phyloP scores from a whole-genome alignment of 106 monocot genomes.

The Phalaenopsis equestris region DNA sequence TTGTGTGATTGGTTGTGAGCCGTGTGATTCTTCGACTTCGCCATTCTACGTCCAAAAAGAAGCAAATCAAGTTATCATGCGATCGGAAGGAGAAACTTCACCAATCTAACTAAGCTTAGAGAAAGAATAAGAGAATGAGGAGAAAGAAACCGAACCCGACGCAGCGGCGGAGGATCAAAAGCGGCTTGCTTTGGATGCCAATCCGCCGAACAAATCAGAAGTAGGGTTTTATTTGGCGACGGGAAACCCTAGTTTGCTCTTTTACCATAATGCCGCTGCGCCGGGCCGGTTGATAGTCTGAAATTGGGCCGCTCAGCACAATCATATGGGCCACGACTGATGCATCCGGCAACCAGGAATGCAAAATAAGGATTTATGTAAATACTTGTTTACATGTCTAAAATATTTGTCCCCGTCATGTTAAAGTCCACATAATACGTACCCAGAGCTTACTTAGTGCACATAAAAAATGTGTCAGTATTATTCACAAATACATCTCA shows the following conservation, averaged over 20 bases:
- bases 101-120: not conserved
- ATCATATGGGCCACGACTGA: too few species aligned
- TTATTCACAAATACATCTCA: too few species aligned
- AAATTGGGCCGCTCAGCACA: too few species aligned
- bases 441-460: too few species aligned
- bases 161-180: not conserved
- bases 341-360: too few species aligned
- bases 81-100: not conserved
- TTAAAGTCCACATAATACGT: too few species aligned
- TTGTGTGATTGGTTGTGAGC: constrained; percentile 62
- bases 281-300: too few species aligned
- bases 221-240: not conserved
- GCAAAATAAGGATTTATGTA: too few species aligned
- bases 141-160: not conserved
- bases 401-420: too few species aligned
- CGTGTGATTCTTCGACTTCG: constrained; percentile 73
- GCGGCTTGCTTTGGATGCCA: not conserved
- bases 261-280: too few species aligned
- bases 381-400: too few species aligned
- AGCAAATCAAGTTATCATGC: not conserved
- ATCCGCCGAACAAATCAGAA: not conserved
- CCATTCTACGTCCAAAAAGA: constrained; percentile 19
- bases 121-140: not conserved
- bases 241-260: not conserved
- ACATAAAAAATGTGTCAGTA: too few species aligned